Evolutionary conservation across 306 rosid species (phyloP).

Genomic region (Fagus sylvatica): DNA sequence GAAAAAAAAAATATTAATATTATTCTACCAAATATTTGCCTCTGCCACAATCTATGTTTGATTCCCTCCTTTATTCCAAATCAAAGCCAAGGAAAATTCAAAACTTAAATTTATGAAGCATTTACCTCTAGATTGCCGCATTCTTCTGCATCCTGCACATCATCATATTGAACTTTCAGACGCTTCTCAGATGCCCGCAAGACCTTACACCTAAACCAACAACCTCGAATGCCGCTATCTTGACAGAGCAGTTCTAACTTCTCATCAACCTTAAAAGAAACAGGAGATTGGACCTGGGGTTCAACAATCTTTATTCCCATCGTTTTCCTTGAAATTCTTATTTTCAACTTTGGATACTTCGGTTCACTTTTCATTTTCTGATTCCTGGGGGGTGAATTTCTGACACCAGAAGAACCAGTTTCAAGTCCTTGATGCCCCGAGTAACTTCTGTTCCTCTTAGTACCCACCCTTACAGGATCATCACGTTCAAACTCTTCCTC

Average conservation of each 20-base stretch:
- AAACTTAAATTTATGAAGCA: conserved; percentile 5
- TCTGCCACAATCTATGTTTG: neutral
- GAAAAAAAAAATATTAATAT: neutral
- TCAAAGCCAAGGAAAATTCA: conserved; percentile 15
- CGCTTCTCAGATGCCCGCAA: conserved; percentile 45
- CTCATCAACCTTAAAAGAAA: conserved; percentile 50
- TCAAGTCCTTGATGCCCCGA: conserved; percentile 39
- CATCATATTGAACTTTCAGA: conserved; percentile 68
- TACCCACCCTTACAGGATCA: conserved; percentile 38
- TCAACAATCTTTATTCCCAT: conserved; percentile 41
- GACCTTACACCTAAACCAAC: conserved; percentile 86
- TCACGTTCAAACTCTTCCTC: conserved; percentile 43
- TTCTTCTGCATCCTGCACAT: conserved; percentile 58
- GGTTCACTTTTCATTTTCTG: conserved; percentile 38
- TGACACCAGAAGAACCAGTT: conserved; percentile 36
- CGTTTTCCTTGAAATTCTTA: conserved; percentile 51
- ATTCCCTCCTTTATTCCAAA: neutral
- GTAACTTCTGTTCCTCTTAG: conserved; percentile 46
- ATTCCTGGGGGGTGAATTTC: conserved; percentile 23
- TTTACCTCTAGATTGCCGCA: conserved; percentile 56
- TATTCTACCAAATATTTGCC: neutral
- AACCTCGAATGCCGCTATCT: conserved; percentile 86
- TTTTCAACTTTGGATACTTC: conserved; percentile 56
- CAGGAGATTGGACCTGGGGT: conserved; percentile 30
- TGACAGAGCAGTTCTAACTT: conserved; percentile 71